Evolutionary conservation across 1,284 basidiomycete genomes (phyloP), one percentile per base, ranked within the genome.

Genomic region (Melampsora americana): DNA sequence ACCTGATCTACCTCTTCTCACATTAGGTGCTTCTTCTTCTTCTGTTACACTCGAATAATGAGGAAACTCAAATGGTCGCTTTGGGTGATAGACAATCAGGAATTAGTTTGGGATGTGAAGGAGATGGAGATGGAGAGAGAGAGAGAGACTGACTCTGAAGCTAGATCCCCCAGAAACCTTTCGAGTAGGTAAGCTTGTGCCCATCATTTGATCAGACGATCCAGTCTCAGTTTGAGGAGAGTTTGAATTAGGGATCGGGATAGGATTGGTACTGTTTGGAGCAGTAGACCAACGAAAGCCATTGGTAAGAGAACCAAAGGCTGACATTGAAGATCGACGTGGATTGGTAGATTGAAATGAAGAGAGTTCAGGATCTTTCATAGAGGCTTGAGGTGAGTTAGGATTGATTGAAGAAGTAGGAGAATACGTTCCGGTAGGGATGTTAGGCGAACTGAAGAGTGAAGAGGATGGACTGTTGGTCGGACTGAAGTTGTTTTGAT

Each of bases 41-140:
- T 16, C 23, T n/a, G 56, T 42, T 0, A 53, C 28, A 23, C 46
- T 69, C 26, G 50, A 59, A 42, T 69, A 69, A 18, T 23, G 56
- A 3, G 68, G 68, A 14, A 69, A 60, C 35, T 69, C 68, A 35
- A 69, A 69, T 6, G 68, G 53, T 12, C 68, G 68, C 68, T 69
- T 30, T 28, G 3, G 23, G 1, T 14, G 9, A 1, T 1, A 6
- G 6, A 6, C 6, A 68, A 53, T 53, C 5, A 56, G 53, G 66
- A 28, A 20, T 53, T n/a, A 23, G 39, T 20, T 18, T 30, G 26
- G 42, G n/a, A n/a, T n/a, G n/a, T n/a, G n/a, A n/a, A 35, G 18
- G 61, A 5, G 61, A 35, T 20, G 5, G 16, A 11, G 64, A 44
- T 28, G 18, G 7, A 59, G 3, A 11, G 23, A 30, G 14, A 23